These are phyloP conservation scores for Calonectria leucothoes DNA, from an alignment of 2,329 filamentous ascomycete genomes.

Conservation along the genomic window DNA sequence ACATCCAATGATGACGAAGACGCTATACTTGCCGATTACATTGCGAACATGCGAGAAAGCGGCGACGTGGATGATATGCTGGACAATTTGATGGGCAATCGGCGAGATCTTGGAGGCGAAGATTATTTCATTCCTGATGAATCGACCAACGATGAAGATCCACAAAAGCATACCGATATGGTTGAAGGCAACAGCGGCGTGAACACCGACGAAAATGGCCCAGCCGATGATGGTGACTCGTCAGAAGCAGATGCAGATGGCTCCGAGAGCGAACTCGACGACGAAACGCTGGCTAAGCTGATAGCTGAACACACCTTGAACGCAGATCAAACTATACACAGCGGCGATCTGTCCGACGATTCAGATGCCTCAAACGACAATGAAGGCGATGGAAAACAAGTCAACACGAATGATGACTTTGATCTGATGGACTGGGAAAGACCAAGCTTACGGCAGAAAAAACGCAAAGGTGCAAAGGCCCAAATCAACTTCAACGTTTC, in stretches of 20 bases:
- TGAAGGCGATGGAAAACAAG: conserved; percentile 48
- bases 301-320: conserved; percentile 36
- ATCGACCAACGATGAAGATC: neutral
- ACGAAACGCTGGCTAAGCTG: conserved; percentile 40
- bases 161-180: neutral
- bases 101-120: conserved; percentile 43
- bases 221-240: neutral
- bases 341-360: conserved; percentile 29
- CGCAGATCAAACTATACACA: conserved; percentile 27
- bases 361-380: conserved; percentile 26
- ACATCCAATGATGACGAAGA: conserved; percentile 57
- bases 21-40: conserved; percentile 75
- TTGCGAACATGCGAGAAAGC: conserved; percentile 71
- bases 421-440: conserved; percentile 88
- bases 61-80: conserved; percentile 70
- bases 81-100: conserved; percentile 67
- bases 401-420: conserved; percentile 70
- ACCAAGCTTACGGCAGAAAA: conserved; percentile 71
- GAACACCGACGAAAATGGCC: neutral
- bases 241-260: conserved; percentile 11
- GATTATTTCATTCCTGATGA: conserved; percentile 33
- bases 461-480: conserved; percentile 71
- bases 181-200: neutral
- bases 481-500: conserved; percentile 64
- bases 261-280: conserved; percentile 37